Evolutionary conservation across 2,329 filamentous ascomycete species (phyloP), one percentile per base, ranked within the genome.

Genomic region (Fusarium secorum): DNA sequence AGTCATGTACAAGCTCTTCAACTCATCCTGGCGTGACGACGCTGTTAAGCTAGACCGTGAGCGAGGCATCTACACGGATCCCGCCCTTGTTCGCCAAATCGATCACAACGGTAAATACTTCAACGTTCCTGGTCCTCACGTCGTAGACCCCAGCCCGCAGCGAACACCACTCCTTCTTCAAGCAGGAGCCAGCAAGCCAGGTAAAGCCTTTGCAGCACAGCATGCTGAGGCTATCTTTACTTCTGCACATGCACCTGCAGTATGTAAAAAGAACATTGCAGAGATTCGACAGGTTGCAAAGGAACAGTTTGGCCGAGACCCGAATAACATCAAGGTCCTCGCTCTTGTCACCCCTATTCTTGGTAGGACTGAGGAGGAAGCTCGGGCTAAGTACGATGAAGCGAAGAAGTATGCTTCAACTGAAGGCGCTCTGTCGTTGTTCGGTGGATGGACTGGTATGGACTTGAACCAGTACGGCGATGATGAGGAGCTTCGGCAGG

Each of bases 161-260:
- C 82, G 91, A 6, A 92, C 90, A 2, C 91, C 91, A 0, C 82
- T 93, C 4, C 85, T 93, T 8, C 83, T 93, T 7, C 91, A 93
- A 77, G 91, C 91, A 1, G 91, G 91, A 1, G 91, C 90, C 0
- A 91, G 88, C 1, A 87, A 85, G 53, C 85, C 89, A 0, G 91
- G 90, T 4, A 91, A 90, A 77, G 78, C 81, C 0, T 93, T 93
- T 72, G 90, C 90, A 0, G 89, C 90, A 0, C 87, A 90, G 70
- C 90, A 93, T 75, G 91, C 91, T 1, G 91, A 93, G 74, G 90
- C 87, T 5, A 90, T 93, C 54, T 93, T 93, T 72, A 86, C 92
- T 2, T 90, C 88, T 0, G 89, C 89, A 0, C 90, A 92, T 76
- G 86, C 86, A 3, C 89, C 91, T 1, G 81, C 83, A 3, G 87